Evolutionary conservation across 2,329 filamentous ascomycete genomes (phyloP).

Genomic region (Bipolaris zeicola): DNA sequence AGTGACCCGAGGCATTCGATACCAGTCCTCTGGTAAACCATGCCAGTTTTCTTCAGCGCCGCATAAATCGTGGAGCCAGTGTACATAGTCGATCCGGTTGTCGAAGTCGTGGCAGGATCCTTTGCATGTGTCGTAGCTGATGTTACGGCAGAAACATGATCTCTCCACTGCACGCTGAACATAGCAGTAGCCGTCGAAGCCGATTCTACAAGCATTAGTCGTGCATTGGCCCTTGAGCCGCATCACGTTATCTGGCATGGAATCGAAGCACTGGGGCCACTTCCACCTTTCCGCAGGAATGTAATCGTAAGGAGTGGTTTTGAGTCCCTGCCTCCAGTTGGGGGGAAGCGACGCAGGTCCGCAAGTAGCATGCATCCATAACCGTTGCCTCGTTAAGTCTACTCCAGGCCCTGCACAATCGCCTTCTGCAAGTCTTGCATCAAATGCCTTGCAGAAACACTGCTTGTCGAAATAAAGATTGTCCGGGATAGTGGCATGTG

Average conservation of each 20-base stretch:
- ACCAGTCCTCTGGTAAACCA: constrained; percentile 40
- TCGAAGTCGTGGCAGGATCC: constrained; percentile 41
- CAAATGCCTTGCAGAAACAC: constrained; percentile 40
- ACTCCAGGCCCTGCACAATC: constrained; percentile 28
- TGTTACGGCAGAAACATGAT: constrained; percentile 35
- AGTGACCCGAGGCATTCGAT: constrained; percentile 27
- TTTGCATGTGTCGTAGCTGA: constrained; percentile 36
- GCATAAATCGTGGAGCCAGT: constrained; percentile 42
- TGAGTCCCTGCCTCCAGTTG: constrained; percentile 36
- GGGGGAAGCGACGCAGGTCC: constrained; percentile 27
- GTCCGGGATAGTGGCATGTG: constrained; percentile 17
- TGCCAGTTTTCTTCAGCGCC: constrained; percentile 36
- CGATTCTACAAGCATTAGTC: constrained; percentile 40
- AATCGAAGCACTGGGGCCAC: constrained; percentile 32
- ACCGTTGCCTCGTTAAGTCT: constrained; percentile 33
- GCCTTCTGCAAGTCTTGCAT: constrained; percentile 17
- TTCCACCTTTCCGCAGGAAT: constrained; percentile 38
- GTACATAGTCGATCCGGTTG: constrained; percentile 37
- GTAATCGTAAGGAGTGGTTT: constrained; percentile 31
- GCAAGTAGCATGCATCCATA: constrained; percentile 44
- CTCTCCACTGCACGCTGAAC: constrained; percentile 35
- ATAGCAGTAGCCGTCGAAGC: constrained; percentile 40
- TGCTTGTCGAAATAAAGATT: constrained; percentile 42
- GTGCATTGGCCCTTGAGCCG: constrained; percentile 31
- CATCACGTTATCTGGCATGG: constrained; percentile 30